Base-by-base conservation (phyloP, 225 moss, liverwort and hornwort species). In the Bryum argenteum region DNA sequence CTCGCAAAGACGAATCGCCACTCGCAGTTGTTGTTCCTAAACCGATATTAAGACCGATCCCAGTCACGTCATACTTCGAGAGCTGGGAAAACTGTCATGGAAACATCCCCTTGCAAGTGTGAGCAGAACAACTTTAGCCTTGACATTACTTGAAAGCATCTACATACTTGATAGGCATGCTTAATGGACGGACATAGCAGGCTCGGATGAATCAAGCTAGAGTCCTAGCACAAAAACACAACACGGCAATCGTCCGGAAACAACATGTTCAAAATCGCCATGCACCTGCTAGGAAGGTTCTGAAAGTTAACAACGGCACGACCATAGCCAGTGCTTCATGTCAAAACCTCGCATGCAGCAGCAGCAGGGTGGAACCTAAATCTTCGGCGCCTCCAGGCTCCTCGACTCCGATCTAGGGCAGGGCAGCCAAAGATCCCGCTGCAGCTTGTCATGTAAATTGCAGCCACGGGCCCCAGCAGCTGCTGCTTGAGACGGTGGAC, bases 41-140 rank as follows among this genome's bases (percentile, higher is more conserved):
- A n/a, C 92, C 90, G 62, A 95, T 87, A 67, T 95, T 95, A 69
- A 95, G 85, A 76, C 95, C 95, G 78, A 95, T 80, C 71, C 95
- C 95, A 74, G 92, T 95, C 73, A 95, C 92, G 64, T 95, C 95
- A 67, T 95, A 95, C 79, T 95, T 95, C 39, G 95, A 76, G 63
- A 92, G 82, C 84, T 89, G 90, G 83, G 82, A 78, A 82, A 95
- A 95, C 90, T 95, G 90, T 55, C 79, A 82, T 71, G 78, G 75
- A 85, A 80, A 85, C 79, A 89, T 78, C 66, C 76, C 78, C 81
- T 78, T 76, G 83, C 83, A 79, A 73, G 81, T n/a, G n/a, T n/a
- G n/a, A n/a, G n/a, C n/a, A n/a, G n/a, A n/a, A n/a, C n/a, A n/a
- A n/a, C n/a, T n/a, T n/a, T n/a, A n/a, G n/a, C n/a, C n/a, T n/a